These are phyloP conservation scores for Exophiala phaeomuriformis DNA, from an alignment of 2,329 filamentous ascomycete genomes.

Conservation along the genomic window DNA sequence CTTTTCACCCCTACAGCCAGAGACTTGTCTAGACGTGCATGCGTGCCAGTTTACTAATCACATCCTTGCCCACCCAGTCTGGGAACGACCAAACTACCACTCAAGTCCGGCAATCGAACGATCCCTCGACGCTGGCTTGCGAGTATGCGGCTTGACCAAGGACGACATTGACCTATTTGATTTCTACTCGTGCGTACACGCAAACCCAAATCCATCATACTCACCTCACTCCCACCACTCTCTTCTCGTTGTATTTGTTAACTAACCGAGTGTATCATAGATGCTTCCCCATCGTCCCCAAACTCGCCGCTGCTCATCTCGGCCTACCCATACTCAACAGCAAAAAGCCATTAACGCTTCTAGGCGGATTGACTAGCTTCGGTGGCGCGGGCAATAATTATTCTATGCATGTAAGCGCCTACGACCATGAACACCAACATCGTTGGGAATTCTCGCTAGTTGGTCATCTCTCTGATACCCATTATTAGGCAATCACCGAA, in stretches of 20 bases:
- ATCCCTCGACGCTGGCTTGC: constrained; percentile 50
- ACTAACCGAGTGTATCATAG: no score
- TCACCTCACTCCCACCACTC: background rate
- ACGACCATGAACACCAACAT: background rate
- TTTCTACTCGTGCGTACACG: constrained; percentile 51
- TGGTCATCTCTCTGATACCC: background rate
- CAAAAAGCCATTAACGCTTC: constrained; percentile 50
- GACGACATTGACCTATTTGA: constrained; percentile 55
- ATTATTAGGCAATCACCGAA: constrained; percentile 43
- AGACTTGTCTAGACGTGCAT: background rate
- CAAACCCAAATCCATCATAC: background rate
- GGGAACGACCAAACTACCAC: constrained; percentile 54
- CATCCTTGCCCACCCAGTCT: constrained; percentile 41
- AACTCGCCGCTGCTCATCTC: constrained; percentile 56
- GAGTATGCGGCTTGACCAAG: constrained; percentile 41
- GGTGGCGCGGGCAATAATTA: constrained; percentile 67
- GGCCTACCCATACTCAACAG: constrained; percentile 43
- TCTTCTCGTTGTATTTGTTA: no score
- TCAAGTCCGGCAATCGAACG: constrained; percentile 52
- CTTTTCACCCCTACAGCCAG: background rate
- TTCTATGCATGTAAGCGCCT: constrained; percentile 57
- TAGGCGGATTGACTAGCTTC: constrained; percentile 61
- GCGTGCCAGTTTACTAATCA: background rate
- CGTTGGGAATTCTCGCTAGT: background rate
- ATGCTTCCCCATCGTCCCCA: constrained; percentile 64